Evolutionary conservation across 331 rosid genomes (phyloP).

Genomic region (Cydonia oblonga): DNA sequence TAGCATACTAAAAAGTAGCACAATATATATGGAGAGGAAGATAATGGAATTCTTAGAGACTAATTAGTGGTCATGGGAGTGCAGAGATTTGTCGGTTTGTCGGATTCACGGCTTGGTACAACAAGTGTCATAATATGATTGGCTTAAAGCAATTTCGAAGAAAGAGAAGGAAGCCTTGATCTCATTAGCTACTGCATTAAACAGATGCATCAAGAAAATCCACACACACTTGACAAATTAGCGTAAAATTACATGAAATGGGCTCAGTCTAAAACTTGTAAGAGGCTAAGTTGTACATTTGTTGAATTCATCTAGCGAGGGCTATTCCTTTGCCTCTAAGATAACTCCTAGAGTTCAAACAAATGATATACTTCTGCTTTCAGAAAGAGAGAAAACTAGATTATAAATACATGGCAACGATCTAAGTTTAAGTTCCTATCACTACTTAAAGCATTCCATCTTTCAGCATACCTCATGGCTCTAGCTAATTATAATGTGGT

Average conservation of each 20-base stretch:
- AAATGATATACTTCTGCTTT: neutral
- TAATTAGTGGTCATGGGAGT: too few species aligned
- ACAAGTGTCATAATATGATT: too few species aligned
- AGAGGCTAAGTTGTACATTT: neutral
- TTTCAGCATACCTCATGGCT: neutral
- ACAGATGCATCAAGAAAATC: neutral
- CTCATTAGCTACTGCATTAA: neutral
- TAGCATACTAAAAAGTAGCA: too few species aligned
- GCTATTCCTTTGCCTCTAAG: neutral
- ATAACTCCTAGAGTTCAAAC: neutral
- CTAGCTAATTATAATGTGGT: too few species aligned
- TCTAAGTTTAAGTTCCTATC: neutral
- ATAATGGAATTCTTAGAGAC: too few species aligned
- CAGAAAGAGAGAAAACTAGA: neutral
- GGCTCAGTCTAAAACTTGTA: neutral
- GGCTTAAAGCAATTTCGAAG: neutral
- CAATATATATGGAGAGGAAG: too few species aligned
- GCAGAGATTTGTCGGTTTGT: too few species aligned
- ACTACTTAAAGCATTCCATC: neutral
- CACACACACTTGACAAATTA: neutral
- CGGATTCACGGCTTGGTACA: too few species aligned
- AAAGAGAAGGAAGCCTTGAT: neutral
- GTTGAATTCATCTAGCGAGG: neutral
- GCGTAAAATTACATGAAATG: neutral
- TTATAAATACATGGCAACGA: neutral